These are phyloP conservation scores for Castanospermum australe DNA, from an alignment of 306 rosid species.

Conservation along the genomic window DNA sequence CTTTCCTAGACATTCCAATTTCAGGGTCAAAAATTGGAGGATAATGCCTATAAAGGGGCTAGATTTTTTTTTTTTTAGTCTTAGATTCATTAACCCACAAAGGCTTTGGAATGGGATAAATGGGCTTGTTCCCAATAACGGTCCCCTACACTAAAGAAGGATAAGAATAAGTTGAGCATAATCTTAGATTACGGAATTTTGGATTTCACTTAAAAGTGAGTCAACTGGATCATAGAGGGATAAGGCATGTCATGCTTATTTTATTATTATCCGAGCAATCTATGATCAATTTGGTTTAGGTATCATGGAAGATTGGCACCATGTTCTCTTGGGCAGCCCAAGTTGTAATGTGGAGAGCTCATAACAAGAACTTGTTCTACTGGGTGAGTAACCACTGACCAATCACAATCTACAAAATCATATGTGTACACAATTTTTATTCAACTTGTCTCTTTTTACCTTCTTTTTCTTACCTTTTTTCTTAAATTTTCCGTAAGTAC, in stretches of 20 bases:
- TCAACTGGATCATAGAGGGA: neutral
- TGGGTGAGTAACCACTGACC: neutral
- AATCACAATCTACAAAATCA: neutral
- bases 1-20: constrained; percentile 21
- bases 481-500: no score
- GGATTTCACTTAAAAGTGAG: neutral
- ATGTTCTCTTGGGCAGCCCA: neutral
- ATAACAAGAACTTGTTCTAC: neutral
- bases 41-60: neutral
- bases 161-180: neutral
- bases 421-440: neutral
- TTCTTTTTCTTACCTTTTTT: neutral
- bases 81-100: neutral
- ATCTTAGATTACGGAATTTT: no score
- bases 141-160: neutral
- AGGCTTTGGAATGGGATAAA: neutral
- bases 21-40: constrained; percentile 4
- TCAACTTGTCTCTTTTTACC: neutral
- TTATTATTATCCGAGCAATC: no score
- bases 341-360: neutral
- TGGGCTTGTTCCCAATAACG: neutral
- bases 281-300: neutral
- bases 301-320: neutral
- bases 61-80: no score
- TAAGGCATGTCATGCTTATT: no score